These are phyloP conservation scores for Medicago truncatula DNA, from an alignment of 306 rosid genomes.

Conservation along the genomic window DNA sequence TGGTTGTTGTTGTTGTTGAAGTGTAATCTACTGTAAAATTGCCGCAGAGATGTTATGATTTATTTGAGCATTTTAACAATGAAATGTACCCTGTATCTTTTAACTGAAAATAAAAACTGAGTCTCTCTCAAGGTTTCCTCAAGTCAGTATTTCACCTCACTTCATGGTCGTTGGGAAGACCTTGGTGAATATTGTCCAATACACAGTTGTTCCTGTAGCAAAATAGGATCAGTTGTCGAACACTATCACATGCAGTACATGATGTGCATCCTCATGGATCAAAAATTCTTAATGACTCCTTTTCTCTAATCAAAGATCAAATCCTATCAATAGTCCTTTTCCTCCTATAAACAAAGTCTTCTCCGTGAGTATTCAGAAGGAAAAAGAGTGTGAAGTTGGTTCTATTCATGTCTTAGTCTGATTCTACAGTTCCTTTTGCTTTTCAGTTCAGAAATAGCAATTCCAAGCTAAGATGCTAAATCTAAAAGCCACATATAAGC, in stretches of 20 bases:
- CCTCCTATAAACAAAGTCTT: not conserved
- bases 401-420: constrained; percentile 11
- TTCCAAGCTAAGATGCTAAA: not conserved
- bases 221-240: too few species aligned
- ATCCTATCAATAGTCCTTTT: not conserved
- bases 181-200: not conserved
- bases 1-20: too few species aligned
- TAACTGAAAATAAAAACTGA: too few species aligned
- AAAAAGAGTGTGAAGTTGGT: not conserved
- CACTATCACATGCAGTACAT: not conserved
- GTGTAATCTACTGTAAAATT: not conserved
- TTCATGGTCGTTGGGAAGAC: not conserved
- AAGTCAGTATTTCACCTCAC: not conserved
- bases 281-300: not conserved
- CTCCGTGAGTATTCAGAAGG: not conserved
- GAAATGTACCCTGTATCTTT: not conserved
- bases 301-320: not conserved
- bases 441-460: not conserved
- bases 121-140: too few species aligned
- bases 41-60: not conserved
- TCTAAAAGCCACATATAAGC: too few species aligned
- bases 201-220: not conserved
- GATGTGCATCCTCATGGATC: not conserved
- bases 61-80: not conserved
- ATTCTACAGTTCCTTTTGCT: not conserved